Evolutionary conservation across 1,284 basidiomycete genomes (phyloP).

Genomic region (Mycena citricolor): DNA sequence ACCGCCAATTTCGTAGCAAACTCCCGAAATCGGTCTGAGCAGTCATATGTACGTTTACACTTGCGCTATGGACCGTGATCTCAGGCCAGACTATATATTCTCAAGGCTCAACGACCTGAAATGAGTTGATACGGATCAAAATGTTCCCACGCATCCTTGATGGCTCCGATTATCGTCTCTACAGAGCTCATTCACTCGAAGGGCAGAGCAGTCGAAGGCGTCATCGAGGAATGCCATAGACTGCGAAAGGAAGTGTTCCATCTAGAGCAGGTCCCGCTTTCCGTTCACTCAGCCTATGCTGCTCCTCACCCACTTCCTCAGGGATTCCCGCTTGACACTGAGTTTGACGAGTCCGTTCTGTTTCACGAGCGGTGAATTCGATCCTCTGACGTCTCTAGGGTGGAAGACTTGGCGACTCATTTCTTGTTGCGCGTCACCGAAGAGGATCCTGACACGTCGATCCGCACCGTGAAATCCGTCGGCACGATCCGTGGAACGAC

Average conservation of each 20-base stretch:
- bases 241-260: slow-evolving; percentile 54
- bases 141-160: too few species aligned
- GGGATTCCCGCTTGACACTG: slow-evolving; percentile 65
- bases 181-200: too few species aligned
- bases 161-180: too few species aligned
- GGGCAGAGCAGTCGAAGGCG: too few species aligned
- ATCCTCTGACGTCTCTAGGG: slow-evolving; percentile 34
- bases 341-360: slow-evolving; percentile 65
- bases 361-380: slow-evolving; percentile 3
- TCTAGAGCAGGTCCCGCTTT: slow-evolving; percentile 47
- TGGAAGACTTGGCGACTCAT: slow-evolving; percentile 64
- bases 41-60: too few species aligned
- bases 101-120: too few species aligned
- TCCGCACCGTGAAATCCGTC: slow-evolving; percentile 55
- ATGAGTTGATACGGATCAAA: too few species aligned
- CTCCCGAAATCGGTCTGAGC: too few species aligned
- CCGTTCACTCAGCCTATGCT: neutral
- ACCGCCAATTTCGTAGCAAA: too few species aligned
- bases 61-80: too few species aligned
- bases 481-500: slow-evolving; percentile 59
- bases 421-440: slow-evolving; percentile 61
- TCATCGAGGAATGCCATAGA: slow-evolving; percentile 15
- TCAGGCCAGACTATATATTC: too few species aligned
- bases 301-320: slow-evolving; percentile 2
- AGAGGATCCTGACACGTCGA: slow-evolving; percentile 9